Base-by-base conservation (phyloP, 2,329 filamentous ascomycete genomes). In the Trichoderma cornu-damae region DNA sequence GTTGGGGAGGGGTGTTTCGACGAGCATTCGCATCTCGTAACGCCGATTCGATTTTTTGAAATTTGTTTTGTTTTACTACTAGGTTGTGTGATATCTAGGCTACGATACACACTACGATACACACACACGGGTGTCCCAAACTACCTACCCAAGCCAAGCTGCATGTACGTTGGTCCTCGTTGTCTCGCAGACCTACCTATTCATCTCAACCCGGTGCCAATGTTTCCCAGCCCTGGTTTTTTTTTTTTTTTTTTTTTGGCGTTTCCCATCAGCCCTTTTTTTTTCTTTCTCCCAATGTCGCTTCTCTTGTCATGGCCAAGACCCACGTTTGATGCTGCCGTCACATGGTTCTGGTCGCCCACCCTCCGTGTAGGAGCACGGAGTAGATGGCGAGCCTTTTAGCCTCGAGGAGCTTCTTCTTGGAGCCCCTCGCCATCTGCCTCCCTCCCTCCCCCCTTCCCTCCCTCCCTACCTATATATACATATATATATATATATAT, bases 81-180 rank as follows among this genome's bases (percentile, higher is more conserved):
- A n/a, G n/a, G 51, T 54, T 30, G 28, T 37, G 40, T 12, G n/a
- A 37, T 34, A 26, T 22, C 20, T 30, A n/a, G 50, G 35, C n/a
- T 54, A 54, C 38, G 50, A 54, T 54, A 54, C 40, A 51, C 48
- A 51, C 48, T 22, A 24, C 2, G n/a, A n/a, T n/a, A n/a, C n/a
- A n/a, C n/a, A n/a, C n/a, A n/a, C n/a, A n/a, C n/a, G n/a, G n/a
- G n/a, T n/a, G n/a, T n/a, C n/a, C n/a, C 40, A 51, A 34, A 51
- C 48, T 22, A 24, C 2, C 4, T 30, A 26, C 40, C 40, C 20
- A 18, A 34, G 16, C 32, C 51, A 35, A 54, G 20, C 46, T 18
- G 40, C 40, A 54, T 46, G 40, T 54, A 54, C 32, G 51, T 54
- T 54, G 51, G 51, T 34, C 18, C 51, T 54, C 30, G 30, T 37